Evolutionary conservation across 2,329 filamentous ascomycete species (phyloP), one percentile per base, ranked within the genome.

Genomic region (Sporothrix mexicana): DNA sequence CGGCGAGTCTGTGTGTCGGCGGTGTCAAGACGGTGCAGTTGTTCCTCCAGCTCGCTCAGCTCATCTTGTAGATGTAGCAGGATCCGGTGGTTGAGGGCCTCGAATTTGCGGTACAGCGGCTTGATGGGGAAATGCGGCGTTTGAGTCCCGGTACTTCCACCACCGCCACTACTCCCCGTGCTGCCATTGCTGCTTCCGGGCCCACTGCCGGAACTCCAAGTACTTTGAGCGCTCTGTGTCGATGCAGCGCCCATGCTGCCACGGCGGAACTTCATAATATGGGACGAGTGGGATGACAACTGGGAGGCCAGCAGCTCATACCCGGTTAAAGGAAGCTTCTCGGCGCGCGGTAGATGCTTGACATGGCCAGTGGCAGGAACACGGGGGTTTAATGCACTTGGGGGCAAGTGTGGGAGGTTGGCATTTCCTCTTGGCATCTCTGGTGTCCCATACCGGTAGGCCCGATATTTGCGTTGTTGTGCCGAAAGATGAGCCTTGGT

Each of bases 21-120:
- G 23, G 82, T 82, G 77, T 97, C 95, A 0, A 96, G 81, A 0
- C 85, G 84, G 20, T 88, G 87, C 0, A 98, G 86, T 73, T 95
- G 90, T 77, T 94, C 91, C 80, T 97, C 94, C 51, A 97, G 84
- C 77, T 95, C 92, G 43, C 86, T 85, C 20, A 97, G 88, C 79
- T 97, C 93, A 78, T 97, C 94, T 80, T 97, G 95, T 17, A 97
- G 85, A 75, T 96, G 91, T 0, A 97, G 84, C 2, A 98, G 83
- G 2, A 97, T 83, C 2, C 95, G 90, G 79, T 97, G 94, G 77
- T 96, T 95, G 20, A 97, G 83, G 12, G 89, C 87, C 79, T 93
- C 91, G 78, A 98, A 98, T 72, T 91, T 91, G 59, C 95, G 89
- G 80, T 97, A 97, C 73, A 97, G 87, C 0, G 93, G 93, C 62